Evolutionary conservation across 2,329 filamentous ascomycete genomes (phyloP).

Genomic region (Nectriaceae sp.): DNA sequence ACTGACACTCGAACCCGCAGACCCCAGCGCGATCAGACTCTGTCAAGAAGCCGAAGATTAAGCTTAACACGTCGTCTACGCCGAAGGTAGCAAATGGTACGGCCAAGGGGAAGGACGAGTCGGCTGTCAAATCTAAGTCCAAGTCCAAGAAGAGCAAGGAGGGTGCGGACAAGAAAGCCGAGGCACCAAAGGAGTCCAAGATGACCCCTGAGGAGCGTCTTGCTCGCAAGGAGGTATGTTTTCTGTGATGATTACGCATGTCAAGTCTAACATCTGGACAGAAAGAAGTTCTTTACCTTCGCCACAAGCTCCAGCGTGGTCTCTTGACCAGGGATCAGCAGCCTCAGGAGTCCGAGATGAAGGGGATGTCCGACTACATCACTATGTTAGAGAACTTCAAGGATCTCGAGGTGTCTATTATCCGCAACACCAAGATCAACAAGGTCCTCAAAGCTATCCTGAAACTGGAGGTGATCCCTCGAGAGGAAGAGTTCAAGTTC

Average conservation of each 20-base stretch:
- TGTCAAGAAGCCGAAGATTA: constrained; percentile 69
- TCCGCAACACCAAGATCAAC: constrained; percentile 93
- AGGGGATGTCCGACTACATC: constrained; percentile 74
- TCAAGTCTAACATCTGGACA: constrained; percentile 41
- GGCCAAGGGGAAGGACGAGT: constrained; percentile 57
- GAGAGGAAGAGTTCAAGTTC: constrained; percentile 87
- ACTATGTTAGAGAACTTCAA: constrained; percentile 76
- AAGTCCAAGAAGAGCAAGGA: constrained; percentile 62
- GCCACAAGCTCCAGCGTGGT: constrained; percentile 93
- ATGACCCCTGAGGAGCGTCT: constrained; percentile 59
- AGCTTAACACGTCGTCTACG: constrained; percentile 63
- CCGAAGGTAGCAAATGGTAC: constrained; percentile 70
- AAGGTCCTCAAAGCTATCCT: constrained; percentile 95
- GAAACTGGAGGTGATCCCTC: constrained; percentile 82
- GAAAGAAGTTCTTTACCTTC: constrained; percentile 85
- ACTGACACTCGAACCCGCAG: constrained; percentile 36
- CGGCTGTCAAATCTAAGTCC: constrained; percentile 53
- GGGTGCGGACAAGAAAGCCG: constrained; percentile 58
- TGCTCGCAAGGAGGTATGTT: constrained; percentile 58
- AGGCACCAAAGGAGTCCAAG: constrained; percentile 56
- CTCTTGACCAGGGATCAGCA: constrained; percentile 82
- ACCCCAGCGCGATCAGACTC: constrained; percentile 61
- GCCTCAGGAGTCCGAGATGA: constrained; percentile 86
- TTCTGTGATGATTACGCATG: not conserved
- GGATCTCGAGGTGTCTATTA: constrained; percentile 86